These are phyloP conservation scores for Diaporthe humulicola DNA, from an alignment of 2,329 filamentous ascomycete species.

Conservation along the genomic window DNA sequence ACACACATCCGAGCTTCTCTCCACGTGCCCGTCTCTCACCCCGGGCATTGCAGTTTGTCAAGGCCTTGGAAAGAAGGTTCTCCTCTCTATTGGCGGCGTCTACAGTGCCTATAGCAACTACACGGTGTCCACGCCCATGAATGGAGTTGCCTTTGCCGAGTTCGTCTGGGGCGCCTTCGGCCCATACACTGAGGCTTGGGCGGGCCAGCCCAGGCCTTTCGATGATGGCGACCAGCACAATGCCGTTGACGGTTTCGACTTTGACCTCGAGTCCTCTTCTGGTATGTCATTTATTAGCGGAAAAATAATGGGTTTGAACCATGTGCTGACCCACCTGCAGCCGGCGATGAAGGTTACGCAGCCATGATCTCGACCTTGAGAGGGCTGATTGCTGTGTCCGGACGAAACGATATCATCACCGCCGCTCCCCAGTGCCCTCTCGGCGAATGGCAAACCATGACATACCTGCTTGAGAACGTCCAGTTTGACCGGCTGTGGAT, in stretches of 20 bases:
- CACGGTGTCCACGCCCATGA: slow-evolving; percentile 46
- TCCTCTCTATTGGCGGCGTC: slow-evolving; percentile 73
- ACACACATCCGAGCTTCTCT: slow-evolving; percentile 49
- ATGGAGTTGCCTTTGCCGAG: slow-evolving; percentile 52
- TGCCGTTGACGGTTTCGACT: slow-evolving; percentile 65
- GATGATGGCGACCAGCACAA: slow-evolving; percentile 51
- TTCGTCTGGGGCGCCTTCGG: slow-evolving; percentile 56
- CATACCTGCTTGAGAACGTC: slow-evolving; percentile 54
- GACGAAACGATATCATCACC: slow-evolving; percentile 43
- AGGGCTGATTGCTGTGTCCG: slow-evolving; percentile 34
- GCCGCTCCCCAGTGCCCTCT: slow-evolving; percentile 61
- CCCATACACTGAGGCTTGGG: slow-evolving; percentile 46
- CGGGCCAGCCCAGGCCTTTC: slow-evolving; percentile 56
- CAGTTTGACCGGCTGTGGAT: slow-evolving; percentile 58
- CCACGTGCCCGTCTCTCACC: slow-evolving; percentile 50
- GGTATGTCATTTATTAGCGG: slow-evolving; percentile 19
- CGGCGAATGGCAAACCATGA: slow-evolving; percentile 55
- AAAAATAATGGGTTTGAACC: neutral
- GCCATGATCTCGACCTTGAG: slow-evolving; percentile 47
- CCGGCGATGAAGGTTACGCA: slow-evolving; percentile 45
- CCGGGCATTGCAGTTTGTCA: slow-evolving; percentile 63
- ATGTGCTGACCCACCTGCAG: slow-evolving; percentile 37
- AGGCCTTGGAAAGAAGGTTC: slow-evolving; percentile 69
- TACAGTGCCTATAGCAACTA: slow-evolving; percentile 48
- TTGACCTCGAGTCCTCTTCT: slow-evolving; percentile 59